Conservation (phyloP, 805 yeast species). For the Saccharomycopsis selenospora region DNA sequence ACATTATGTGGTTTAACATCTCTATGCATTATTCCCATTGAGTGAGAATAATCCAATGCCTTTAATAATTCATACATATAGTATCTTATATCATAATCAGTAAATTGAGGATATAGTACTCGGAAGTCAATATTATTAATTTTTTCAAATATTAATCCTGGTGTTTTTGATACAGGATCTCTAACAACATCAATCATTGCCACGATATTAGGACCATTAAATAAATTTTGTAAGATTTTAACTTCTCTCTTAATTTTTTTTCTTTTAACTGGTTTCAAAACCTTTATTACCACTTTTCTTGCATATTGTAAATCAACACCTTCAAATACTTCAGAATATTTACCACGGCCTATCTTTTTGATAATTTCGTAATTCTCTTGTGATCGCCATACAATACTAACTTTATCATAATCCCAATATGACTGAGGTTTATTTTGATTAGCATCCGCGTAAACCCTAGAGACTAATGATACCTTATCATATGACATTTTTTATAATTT, state of each 20-base stretch:
- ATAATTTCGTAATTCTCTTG: constrained; percentile 82
- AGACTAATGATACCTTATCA: constrained; percentile 41
- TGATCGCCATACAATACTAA: constrained; percentile 74
- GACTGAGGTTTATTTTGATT: constrained; percentile 67
- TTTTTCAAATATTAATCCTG: constrained; percentile 81
- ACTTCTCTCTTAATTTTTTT: constrained; percentile 90
- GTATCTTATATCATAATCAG: constrained; percentile 66
- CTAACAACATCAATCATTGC: constrained; percentile 76
- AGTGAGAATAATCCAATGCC: constrained; percentile 84
- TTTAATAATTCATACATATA: constrained; percentile 76
- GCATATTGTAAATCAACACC: constrained; percentile 63
- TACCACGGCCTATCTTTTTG: constrained; percentile 83
- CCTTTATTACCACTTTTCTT: constrained; percentile 75
- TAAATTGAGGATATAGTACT: constrained; percentile 73
- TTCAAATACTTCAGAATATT: constrained; percentile 87
- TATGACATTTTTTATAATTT: neutral
- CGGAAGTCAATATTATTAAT: constrained; percentile 83
- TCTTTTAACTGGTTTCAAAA: constrained; percentile 85
- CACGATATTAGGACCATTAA: constrained; percentile 77
- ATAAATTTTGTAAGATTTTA: constrained; percentile 75
- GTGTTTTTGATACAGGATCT: constrained; percentile 78
- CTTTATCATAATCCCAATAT: constrained; percentile 81
- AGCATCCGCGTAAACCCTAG: constrained; percentile 81
- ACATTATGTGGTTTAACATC: constrained; percentile 93
- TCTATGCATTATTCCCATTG: constrained; percentile 92